Evolutionary conservation across 495 filamentous ascomycete genomes (phyloP).

Genomic region (Echria macrotheca): DNA sequence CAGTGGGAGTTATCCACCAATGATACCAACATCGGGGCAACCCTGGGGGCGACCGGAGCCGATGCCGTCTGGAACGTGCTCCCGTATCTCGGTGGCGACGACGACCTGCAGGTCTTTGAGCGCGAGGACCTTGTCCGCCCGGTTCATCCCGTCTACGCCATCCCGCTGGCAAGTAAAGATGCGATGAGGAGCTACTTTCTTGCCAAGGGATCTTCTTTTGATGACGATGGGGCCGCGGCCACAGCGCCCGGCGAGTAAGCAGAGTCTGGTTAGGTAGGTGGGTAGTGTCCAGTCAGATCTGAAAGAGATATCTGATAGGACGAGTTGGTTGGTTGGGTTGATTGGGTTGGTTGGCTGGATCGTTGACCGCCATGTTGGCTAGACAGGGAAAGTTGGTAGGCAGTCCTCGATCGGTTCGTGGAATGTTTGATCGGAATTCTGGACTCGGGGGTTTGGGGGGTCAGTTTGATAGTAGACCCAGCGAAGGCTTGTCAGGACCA

Average conservation of each 20-base stretch:
- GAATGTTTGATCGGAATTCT: no score
- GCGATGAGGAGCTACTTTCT: constrained; percentile 59
- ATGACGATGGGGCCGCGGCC: no score
- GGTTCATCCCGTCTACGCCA: constrained; percentile 80
- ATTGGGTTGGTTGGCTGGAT: no score
- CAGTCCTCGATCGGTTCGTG: no score
- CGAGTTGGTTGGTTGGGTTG: no score
- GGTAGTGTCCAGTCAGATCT: background rate
- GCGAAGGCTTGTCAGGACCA: no score
- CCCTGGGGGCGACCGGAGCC: constrained; percentile 1
- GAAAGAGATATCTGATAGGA: no score
- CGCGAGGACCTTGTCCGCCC: constrained; percentile 48
- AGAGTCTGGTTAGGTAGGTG: background rate
- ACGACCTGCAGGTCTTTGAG: constrained; percentile 44
- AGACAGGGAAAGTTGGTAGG: no score
- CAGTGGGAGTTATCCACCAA: constrained; percentile 55
- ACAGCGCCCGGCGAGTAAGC: no score
- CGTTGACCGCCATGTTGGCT: no score
- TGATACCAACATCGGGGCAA: background rate
- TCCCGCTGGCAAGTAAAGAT: constrained; percentile 65
- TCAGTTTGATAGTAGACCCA: no score
- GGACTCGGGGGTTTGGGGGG: no score
- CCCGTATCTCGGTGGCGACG: constrained; percentile 43
- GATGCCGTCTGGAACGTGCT: constrained; percentile 53
- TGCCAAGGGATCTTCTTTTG: constrained; percentile 50